Evolutionary conservation across 495 filamentous ascomycete genomes (phyloP).

Genomic region (Ramalina intermedia): DNA sequence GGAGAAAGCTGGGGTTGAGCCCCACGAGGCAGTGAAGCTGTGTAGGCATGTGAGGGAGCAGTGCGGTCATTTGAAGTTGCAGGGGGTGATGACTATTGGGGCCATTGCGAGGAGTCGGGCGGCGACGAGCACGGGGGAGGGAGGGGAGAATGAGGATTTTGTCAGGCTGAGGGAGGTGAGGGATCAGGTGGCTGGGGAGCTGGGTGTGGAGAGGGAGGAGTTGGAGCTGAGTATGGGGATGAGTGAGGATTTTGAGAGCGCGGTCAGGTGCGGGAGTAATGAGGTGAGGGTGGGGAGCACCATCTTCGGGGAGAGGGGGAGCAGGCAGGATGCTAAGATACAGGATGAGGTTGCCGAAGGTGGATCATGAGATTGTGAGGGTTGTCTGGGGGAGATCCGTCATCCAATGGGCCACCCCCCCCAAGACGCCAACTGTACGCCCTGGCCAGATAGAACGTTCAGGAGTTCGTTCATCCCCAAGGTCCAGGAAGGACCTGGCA

Average conservation of each 20-base stretch:
- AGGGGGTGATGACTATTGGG: conserved; percentile 93
- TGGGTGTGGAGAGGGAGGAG: conserved; percentile 31
- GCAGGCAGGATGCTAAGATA: conserved; percentile 55
- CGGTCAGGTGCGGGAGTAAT: conserved; percentile 66
- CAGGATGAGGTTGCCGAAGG: conserved; percentile 19
- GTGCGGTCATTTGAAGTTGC: conserved; percentile 59
- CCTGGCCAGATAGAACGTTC: too few species aligned
- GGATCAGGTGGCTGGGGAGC: conserved; percentile 41
- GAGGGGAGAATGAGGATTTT: conserved; percentile 88
- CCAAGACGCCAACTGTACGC: too few species aligned
- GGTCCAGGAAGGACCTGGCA: too few species aligned
- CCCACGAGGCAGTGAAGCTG: conserved; percentile 41
- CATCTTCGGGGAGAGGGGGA: conserved; percentile 74
- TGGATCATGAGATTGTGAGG: not conserved
- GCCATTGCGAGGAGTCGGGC: conserved; percentile 64
- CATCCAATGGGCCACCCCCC: too few species aligned
- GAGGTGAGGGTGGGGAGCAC: conserved; percentile 94
- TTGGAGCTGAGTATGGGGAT: conserved; percentile 68
- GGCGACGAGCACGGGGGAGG: conserved; percentile 43
- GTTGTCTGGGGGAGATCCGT: too few species aligned
- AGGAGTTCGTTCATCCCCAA: too few species aligned
- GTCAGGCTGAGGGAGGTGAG: conserved; percentile 48
- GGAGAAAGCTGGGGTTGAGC: conserved; percentile 68
- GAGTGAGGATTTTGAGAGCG: conserved; percentile 90
- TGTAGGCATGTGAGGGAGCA: conserved; percentile 49